phyloP scores from a whole-genome alignment of 495 filamentous ascomycete species.

The Hypoxylon subgilvum region DNA sequence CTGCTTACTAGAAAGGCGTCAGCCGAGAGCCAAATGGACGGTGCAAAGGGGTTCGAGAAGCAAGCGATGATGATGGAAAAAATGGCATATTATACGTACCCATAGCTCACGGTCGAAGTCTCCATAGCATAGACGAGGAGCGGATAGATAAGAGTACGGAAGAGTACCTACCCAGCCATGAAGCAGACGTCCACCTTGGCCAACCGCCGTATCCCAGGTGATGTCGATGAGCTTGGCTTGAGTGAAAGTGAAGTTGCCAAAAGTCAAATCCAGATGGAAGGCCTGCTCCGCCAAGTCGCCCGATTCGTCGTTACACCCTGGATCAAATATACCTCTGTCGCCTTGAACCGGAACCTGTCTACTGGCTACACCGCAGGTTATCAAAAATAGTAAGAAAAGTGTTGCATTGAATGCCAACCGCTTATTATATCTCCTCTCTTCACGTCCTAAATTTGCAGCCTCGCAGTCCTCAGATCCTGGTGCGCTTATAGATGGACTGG shows the following conservation, averaged over 20 bases:
- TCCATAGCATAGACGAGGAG: constrained; percentile 12
- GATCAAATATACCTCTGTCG: background rate
- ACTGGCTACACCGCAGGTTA: background rate
- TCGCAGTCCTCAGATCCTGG: background rate
- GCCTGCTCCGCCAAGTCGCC: background rate
- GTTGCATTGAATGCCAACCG: background rate
- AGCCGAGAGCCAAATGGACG: too few relatives aligned
- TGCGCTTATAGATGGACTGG: background rate
- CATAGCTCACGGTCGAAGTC: constrained; percentile 10
- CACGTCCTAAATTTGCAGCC: background rate
- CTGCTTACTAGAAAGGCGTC: too few relatives aligned
- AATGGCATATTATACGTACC: too few relatives aligned
- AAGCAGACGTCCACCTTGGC: constrained; percentile 14
- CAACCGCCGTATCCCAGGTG: constrained; percentile 10
- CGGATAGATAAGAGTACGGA: constrained; percentile 7
- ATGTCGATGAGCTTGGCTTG: constrained; percentile 15
- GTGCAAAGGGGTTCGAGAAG: too few relatives aligned
- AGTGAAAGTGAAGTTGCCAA: constrained; percentile 13
- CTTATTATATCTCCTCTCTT: background rate
- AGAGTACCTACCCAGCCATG: constrained; percentile 13
- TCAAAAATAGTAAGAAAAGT: background rate
- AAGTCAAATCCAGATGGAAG: constrained; percentile 4
- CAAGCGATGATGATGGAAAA: too few relatives aligned
- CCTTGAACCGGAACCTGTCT: background rate
- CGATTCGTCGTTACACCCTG: constrained; percentile 2